These are phyloP conservation scores for Phylloporus rhodoxanthus DNA, from an alignment of 768 basidiomycete genomes.

Conservation along the genomic window DNA sequence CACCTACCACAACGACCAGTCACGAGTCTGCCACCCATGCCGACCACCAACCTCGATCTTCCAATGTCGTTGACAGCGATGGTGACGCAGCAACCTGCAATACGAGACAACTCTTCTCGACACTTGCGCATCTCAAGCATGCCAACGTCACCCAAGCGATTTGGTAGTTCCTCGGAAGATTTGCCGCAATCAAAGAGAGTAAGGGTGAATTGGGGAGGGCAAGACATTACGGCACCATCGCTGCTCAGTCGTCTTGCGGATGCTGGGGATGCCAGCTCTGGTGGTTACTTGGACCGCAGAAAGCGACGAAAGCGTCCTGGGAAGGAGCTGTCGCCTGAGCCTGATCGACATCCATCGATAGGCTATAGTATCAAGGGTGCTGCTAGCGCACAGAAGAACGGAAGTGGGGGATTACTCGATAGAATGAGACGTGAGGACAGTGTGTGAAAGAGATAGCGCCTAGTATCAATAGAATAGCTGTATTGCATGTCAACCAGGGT, in stretches of 20 bases:
- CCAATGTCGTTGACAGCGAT: slow-evolving; percentile 11
- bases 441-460: slow-evolving; percentile 25
- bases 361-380: slow-evolving; percentile 54
- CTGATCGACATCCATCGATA: slow-evolving; percentile 33
- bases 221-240: slow-evolving; percentile 31
- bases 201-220: slow-evolving; percentile 24
- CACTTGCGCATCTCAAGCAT: slow-evolving; percentile 4
- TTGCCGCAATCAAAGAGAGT: slow-evolving; percentile 33
- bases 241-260: slow-evolving; percentile 40
- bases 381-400: slow-evolving; percentile 31
- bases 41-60: slow-evolving; percentile 10
- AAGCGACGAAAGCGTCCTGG: slow-evolving; percentile 17
- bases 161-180: slow-evolving; percentile 26
- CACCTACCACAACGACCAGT: slow-evolving; percentile 26
- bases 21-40: slow-evolving; percentile 9
- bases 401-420: slow-evolving; percentile 27
- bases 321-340: slow-evolving; percentile 22
- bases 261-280: slow-evolving; percentile 11
- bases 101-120: slow-evolving; percentile 11
- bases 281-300: slow-evolving; percentile 18
- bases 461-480: slow-evolving; percentile 15
- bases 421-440: slow-evolving; percentile 28
- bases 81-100: slow-evolving; percentile 3
- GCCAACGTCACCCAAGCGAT: slow-evolving; percentile 23
- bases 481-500: slow-evolving; percentile 6